Conservation (phyloP, 257 asterid species). For the Fraxinus pennsylvanica region DNA sequence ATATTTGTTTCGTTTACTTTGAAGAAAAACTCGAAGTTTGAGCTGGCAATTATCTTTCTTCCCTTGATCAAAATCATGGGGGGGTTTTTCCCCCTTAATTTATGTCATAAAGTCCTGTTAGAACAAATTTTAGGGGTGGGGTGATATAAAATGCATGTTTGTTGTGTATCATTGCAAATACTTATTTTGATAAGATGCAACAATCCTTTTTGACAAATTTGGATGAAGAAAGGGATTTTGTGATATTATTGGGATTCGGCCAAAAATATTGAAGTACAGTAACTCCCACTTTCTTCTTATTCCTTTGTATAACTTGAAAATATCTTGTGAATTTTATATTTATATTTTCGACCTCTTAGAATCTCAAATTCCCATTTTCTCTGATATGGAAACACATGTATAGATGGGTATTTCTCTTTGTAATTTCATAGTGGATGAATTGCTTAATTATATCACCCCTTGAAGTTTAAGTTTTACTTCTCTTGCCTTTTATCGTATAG, state of each 20-base stretch:
- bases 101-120: no score
- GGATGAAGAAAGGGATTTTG: neutral
- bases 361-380: neutral
- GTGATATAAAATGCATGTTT: neutral
- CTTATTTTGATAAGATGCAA: neutral
- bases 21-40: neutral
- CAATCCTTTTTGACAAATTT: neutral
- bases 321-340: neutral
- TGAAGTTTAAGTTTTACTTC: neutral
- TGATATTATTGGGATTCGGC: neutral
- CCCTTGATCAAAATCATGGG: neutral
- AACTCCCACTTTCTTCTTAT: neutral
- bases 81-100: no score
- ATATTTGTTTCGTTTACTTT: neutral
- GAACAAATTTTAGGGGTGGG: neutral
- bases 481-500: slow-evolving; percentile 16
- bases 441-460: neutral
- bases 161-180: neutral
- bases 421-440: neutral
- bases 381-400: neutral
- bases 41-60: neutral
- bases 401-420: neutral
- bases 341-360: neutral
- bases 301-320: neutral
- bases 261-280: neutral